Base-by-base conservation (phyloP, 305 asterid genomes). In the Fraxinus baroniana region DNA sequence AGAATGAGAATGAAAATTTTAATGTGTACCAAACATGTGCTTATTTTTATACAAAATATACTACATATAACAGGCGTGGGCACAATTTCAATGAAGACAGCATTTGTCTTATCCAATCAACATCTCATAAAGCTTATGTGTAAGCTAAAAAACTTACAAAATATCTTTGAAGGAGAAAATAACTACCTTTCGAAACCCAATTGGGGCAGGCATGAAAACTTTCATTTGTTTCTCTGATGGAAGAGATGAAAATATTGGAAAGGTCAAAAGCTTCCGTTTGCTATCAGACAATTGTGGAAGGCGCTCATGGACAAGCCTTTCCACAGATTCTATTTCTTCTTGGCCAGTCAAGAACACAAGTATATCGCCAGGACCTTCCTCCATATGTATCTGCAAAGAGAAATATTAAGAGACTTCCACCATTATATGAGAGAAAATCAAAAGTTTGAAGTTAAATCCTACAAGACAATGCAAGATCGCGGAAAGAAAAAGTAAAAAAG, bases 331-430 rank as follows among this genome's bases (percentile, higher is more conserved):
- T 84, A 96, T 96, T 88, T 96, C 99, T 87, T 96, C 99, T 88
- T 96, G 99, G 82, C 98, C 98, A 83, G 99, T 94, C 86, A 96
- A 90, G 87, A 96, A 96, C 85, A 96, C 99, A 81, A 94, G 98
- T 85, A 96, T 84, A 89, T 96, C 99, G 71, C 99, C 99, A 22
- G 95, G 94, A 24, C 91, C 91, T 83, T 96, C 98, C 82, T 93
- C 98, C 78, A 93, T 85, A 89, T 96, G 99, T 85, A 96, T 94
- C 99, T 96, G 84, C 79, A 83, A 87, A 66, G 87, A 76, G 46
- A 87, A 66, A 84, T 32, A 57, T 24, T 26, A 30, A 62, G 32
- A 52, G 17, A 74, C 78, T 26, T 72, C 33, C 26, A 73, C 44
- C 9, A 37, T 73, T 41, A 4, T n/a, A 24, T 49, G 60, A 18